phyloP scores from a whole-genome alignment of 176 grass and related monocot genomes.

The Dendrocalamus sinicus region DNA sequence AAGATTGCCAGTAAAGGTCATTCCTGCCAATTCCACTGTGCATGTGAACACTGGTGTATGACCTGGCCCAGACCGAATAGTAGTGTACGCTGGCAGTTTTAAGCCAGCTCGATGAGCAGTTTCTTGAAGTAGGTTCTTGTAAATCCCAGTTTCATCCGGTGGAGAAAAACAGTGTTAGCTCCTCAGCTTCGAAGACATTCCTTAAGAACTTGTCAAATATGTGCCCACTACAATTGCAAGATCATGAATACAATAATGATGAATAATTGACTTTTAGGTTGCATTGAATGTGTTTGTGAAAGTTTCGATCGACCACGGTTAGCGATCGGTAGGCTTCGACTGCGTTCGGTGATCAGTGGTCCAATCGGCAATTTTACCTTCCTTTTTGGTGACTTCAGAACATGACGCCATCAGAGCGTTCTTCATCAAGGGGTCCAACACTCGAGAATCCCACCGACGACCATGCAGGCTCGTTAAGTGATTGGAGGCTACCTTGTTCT shows the following conservation, averaged over 20 bases:
- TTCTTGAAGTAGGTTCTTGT: slow-evolving; percentile 97
- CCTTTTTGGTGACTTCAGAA: no score
- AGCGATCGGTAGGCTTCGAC: no score
- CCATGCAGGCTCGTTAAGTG: no score
- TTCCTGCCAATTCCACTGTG: slow-evolving; percentile 91
- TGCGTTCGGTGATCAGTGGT: no score
- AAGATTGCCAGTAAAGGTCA: slow-evolving; percentile 80
- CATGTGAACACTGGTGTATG: slow-evolving; percentile 94
- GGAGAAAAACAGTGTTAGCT: slow-evolving; percentile 32
- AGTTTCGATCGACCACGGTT: no score
- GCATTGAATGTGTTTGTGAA: no score
- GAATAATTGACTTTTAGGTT: no score
- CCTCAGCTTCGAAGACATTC: slow-evolving; percentile 19
- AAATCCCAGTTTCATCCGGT: slow-evolving; percentile 98
- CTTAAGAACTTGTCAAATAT: slow-evolving; percentile 4
- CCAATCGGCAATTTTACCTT: no score
- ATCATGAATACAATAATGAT: no score
- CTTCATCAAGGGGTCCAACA: no score
- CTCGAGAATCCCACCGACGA: neutral
- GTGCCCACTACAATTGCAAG: slow-evolving; percentile 28
- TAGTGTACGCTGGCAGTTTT: slow-evolving; percentile 82
- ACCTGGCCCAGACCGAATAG: slow-evolving; percentile 84
- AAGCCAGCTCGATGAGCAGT: slow-evolving; percentile 89
- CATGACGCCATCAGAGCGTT: no score
- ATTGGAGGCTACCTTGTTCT: neutral